Percentiles rank a stretch among this genome's conserved stretches.
These are phyloP conservation scores for Clausena lansium DNA, from an alignment of 345 rosid genomes.

Conservation along the genomic window DNA sequence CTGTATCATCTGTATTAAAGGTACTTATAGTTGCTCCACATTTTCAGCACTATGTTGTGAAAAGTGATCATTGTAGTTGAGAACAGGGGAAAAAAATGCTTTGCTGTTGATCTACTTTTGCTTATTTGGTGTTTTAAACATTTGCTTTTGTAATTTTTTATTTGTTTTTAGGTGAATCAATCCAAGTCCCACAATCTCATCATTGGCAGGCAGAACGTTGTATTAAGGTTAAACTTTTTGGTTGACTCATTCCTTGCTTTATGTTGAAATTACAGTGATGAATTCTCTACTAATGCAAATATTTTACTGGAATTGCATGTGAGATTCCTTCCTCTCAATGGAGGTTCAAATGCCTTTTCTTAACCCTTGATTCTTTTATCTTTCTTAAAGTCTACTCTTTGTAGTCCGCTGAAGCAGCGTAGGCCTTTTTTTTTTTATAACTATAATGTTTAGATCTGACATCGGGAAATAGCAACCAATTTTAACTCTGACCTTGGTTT, in stretches of 20 bases:
- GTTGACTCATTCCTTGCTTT: conserved; percentile 2
- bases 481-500: neutral
- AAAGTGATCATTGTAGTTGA: conserved; percentile 1
- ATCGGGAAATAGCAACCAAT: neutral
- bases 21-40: conserved; percentile 34
- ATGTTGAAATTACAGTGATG: neutral
- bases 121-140: neutral
- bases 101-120: neutral
- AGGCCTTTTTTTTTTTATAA: neutral
- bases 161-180: conserved; percentile 70
- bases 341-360: neutral
- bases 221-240: conserved; percentile 51
- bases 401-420: neutral
- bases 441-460: neutral
- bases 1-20: conserved; percentile 90
- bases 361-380: neutral
- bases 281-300: neutral
- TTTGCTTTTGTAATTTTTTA: neutral
- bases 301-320: neutral
- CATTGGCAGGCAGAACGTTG: conserved; percentile 50
- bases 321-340: neutral
- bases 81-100: neutral
- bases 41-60: neutral
- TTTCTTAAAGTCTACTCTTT: neutral
- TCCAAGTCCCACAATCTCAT: conserved; percentile 54